A percentile compares a stretch with the other conserved stretches of the same genome.
Evolutionary conservation across 169 alveolate species (phyloP).

Genomic region (Eimeria sp.): DNA sequence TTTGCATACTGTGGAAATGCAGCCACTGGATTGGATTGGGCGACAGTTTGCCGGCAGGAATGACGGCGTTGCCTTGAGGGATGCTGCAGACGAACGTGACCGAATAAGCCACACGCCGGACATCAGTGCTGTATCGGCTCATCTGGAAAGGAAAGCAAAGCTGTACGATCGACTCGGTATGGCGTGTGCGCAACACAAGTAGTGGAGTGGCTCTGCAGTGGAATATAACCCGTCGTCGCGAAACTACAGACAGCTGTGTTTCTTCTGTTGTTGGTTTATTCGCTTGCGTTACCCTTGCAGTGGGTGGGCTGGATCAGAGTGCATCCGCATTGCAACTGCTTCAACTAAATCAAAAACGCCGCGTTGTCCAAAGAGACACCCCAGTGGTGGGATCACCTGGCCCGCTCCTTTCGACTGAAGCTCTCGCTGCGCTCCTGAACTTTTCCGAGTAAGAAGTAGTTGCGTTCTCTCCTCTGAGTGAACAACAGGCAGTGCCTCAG

Average conservation of each 20-base stretch:
- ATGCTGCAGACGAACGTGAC: slow-evolving; percentile 50
- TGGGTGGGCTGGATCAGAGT: slow-evolving; percentile 24
- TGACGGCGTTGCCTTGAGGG: slow-evolving; percentile 56
- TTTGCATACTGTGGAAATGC: background rate
- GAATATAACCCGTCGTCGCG: background rate
- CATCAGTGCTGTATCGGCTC: background rate
- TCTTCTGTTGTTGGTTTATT: background rate
- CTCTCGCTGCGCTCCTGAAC: slow-evolving; percentile 55
- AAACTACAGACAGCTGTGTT: background rate
- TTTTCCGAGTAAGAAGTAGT: slow-evolving; percentile 26
- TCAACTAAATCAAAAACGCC: slow-evolving; percentile 64
- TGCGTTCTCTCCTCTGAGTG: background rate
- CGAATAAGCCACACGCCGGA: background rate
- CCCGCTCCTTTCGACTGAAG: slow-evolving; percentile 47
- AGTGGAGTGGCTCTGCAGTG: background rate
- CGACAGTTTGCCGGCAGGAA: slow-evolving; percentile 69
- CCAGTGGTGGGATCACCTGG: background rate
- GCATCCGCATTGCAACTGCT: slow-evolving; percentile 65
- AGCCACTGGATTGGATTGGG: slow-evolving; percentile 66
- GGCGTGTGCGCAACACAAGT: background rate
- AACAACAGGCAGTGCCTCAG: background rate
- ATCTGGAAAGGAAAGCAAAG: slow-evolving; percentile 44
- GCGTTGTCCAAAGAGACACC: slow-evolving; percentile 9
- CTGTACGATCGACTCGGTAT: slow-evolving; percentile 60
- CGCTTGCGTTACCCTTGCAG: background rate